Evolutionary conservation across 306 rosid genomes (phyloP), one percentile per base, ranked within the genome.

Genomic region (Prosopis cineraria): DNA sequence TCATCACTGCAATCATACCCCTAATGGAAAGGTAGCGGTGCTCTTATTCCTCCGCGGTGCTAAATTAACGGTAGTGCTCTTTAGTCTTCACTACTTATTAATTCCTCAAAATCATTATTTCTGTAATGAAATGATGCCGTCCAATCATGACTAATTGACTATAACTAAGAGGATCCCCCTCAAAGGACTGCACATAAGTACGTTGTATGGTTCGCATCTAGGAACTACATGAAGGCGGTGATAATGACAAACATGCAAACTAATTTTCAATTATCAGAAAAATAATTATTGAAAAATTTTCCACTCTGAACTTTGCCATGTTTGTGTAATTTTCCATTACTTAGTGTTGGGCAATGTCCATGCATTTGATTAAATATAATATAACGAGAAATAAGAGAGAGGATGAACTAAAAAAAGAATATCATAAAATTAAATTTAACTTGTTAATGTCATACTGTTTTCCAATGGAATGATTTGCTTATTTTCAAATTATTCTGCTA

Each of bases 81-180:
- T 6, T 33, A 22, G 34, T 22, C 19, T 59, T 22, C 50, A 17
- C 53, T 68, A 60, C 33, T 5, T 58, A 13, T 58, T n/a, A n/a
- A n/a, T 78, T 39, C 62, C 39, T 16, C 25, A 37, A 47, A 47
- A 43, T 20, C 53, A 78, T 73, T n/a, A 78, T 78, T 73, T 29
- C 73, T 37, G 27, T 3, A 64, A 50, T 63, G 63, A 56, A 79
- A 75, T 29, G 55, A 50, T 29, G 71, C 12, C 47, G 37, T 39
- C 20, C 27, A 76, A 69, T 47, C 4, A 81, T 70, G 76, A 58
- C n/a, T n/a, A n/a, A n/a, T n/a, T n/a, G n/a, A n/a, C 63, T 5
- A 59, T 29, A 34, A 30, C 33, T 37, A n/a, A 52, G 69, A 10
- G 68, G 34, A 80, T 72, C 10, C 70, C 44, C 14, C 22, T 58